Evolutionary conservation across 106 monocot genomes (phyloP), one percentile per base, ranked within the genome.

Genomic region (Dendrobium nobile): DNA sequence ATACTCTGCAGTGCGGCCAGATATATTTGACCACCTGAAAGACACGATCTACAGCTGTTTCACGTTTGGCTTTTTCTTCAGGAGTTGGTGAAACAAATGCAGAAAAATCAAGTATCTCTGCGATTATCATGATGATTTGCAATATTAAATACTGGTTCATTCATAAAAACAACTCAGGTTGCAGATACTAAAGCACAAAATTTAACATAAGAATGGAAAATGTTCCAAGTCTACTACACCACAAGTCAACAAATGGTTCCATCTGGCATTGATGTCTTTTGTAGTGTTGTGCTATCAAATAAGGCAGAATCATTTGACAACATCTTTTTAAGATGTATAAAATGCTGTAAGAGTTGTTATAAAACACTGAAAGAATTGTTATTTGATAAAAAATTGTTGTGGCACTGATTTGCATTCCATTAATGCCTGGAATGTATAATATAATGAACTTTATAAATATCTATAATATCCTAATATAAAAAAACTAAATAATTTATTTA

Each of bases 51-150:
- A 97, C 86, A 48, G 94, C 96, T 78, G 82, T 86, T 58, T 75
- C 19, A n/a, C 96, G 94, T 78, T 85, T 89, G 47, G 79, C 86
- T 90, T 94, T 84, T 83, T 97, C 96, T 80, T 97, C 92, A 33
- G 82, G 75, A 75, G 96, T 94, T 43, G 96, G 96, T 77, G 96
- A 90, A 26, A 97, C 54, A 73, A 94, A 97, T 24, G 89, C 80
- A 77, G 90, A 92, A 75, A 97, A 97, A 86, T 97, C 94, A 82
- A 97, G 86, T 47, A 97, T 94, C 82, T 97, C 96, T 96, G 90
- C 54, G 86, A 67, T 42, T 79, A 79, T 58, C 55, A 89, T 42
- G 72, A 72, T 79, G 40, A 77, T 65, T 79, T 47, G 16, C 55
- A 86, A 70, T 13, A 78, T 45, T 78, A 65, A 77, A 75, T 75